Conservation (phyloP, 163 green algal genomes). For the Scenedesmus sp. region DNA sequence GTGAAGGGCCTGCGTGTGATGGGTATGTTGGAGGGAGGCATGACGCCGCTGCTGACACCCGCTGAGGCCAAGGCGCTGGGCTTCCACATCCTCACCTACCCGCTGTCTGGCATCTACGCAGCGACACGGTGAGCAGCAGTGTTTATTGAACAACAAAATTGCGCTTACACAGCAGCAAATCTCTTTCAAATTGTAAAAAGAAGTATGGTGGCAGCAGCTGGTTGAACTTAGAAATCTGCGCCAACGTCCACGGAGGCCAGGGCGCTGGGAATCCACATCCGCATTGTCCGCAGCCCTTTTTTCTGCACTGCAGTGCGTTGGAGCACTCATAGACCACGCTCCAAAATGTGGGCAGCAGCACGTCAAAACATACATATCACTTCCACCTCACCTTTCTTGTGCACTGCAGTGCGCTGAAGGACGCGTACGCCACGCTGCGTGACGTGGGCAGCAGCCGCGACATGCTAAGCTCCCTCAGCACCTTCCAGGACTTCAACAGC, state of each 20-base stretch:
- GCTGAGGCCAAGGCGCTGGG: slow-evolving; percentile 79
- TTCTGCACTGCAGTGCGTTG: not conserved
- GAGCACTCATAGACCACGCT: not conserved
- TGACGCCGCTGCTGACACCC: slow-evolving; percentile 75
- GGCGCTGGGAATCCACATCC: not conserved
- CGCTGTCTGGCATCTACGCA: slow-evolving; percentile 69
- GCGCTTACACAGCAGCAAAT: too few relatives aligned
- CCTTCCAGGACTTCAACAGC: slow-evolving; percentile 67
- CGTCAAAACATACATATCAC: too few relatives aligned
- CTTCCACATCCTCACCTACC: slow-evolving; percentile 78
- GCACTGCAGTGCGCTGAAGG: slow-evolving; percentile 51
- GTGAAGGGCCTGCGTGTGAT: slow-evolving; percentile 67
- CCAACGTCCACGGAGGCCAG: too few relatives aligned
- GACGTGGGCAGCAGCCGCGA: slow-evolving; percentile 58
- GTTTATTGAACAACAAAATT: too few relatives aligned
- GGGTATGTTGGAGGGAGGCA: slow-evolving; percentile 85
- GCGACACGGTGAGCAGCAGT: slow-evolving; percentile 40
- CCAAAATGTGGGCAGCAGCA: not conserved
- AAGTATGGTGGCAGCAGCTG: not conserved
- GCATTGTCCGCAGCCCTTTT: too few relatives aligned
- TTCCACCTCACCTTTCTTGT: too few relatives aligned
- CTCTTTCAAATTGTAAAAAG: too few relatives aligned
- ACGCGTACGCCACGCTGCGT: slow-evolving; percentile 58
- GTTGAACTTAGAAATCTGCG: too few relatives aligned
- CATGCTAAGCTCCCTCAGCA: slow-evolving; percentile 48